These are phyloP conservation scores for Lophiotrema nucula DNA, from an alignment of 495 filamentous ascomycete species.

Conservation along the genomic window DNA sequence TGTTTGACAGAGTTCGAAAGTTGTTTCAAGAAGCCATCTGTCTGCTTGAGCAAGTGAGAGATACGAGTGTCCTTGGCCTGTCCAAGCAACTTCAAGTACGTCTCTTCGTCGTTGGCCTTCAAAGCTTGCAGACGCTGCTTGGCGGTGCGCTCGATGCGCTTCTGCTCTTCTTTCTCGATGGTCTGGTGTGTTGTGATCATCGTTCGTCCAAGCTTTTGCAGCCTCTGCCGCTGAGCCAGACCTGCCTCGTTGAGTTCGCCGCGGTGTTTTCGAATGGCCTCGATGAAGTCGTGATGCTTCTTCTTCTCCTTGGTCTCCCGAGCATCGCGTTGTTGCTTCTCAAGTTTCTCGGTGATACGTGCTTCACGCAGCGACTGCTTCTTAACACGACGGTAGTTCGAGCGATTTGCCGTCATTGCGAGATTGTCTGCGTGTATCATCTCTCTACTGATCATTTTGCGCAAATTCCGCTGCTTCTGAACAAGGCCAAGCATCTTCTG, in stretches of 20 bases:
- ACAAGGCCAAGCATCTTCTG: slow-evolving; percentile 81
- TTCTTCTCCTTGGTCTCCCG: slow-evolving; percentile 92
- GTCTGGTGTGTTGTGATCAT: slow-evolving; percentile 87
- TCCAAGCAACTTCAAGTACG: slow-evolving; percentile 92
- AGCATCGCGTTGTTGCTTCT: slow-evolving; percentile 96
- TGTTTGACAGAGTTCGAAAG: slow-evolving; percentile 88
- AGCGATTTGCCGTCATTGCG: slow-evolving; percentile 89
- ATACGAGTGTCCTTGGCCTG: slow-evolving; percentile 99
- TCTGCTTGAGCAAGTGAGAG: slow-evolving; percentile 91
- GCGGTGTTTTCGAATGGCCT: slow-evolving; percentile 67
- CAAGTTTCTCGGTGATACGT: slow-evolving; percentile 93
- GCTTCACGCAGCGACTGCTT: slow-evolving; percentile 95
- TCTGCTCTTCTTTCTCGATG: slow-evolving; percentile 99
- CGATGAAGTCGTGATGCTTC: slow-evolving; percentile 88
- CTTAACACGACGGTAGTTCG: slow-evolving; percentile 88
- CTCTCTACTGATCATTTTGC: slow-evolving; percentile 79
- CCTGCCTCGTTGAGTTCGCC: slow-evolving; percentile 61
- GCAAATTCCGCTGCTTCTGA: slow-evolving; percentile 77
- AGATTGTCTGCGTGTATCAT: slow-evolving; percentile 93
- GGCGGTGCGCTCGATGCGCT: slow-evolving; percentile 90
- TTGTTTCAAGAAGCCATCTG: slow-evolving; percentile 93
- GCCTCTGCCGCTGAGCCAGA: slow-evolving; percentile 62
- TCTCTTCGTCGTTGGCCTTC: slow-evolving; percentile 98
- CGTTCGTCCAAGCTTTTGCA: slow-evolving; percentile 80
- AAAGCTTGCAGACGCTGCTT: slow-evolving; percentile 99